Evolutionary conservation across 768 basidiomycete genomes (phyloP).

Genomic region (Tylopilus subfusipes): DNA sequence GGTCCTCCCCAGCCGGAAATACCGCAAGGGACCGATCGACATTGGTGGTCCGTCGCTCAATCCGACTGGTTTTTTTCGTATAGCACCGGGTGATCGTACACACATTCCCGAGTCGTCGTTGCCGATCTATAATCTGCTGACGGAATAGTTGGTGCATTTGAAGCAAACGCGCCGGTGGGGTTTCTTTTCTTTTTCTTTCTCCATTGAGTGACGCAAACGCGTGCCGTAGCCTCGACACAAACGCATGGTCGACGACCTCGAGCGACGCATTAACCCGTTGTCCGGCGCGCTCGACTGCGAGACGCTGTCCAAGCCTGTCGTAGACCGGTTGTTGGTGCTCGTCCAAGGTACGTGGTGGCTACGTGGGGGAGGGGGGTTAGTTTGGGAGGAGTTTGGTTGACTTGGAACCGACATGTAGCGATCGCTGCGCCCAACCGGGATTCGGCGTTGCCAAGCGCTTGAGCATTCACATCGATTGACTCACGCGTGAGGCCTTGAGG

Average conservation of each 20-base stretch:
- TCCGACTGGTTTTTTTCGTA: not conserved
- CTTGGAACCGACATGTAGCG: slow-evolving; percentile 42
- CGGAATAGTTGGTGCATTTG: slow-evolving; percentile 57
- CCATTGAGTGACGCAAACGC: not conserved
- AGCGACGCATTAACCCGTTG: slow-evolving; percentile 77
- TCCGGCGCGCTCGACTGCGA: slow-evolving; percentile 94
- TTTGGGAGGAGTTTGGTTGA: no score
- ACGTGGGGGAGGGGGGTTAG: no score
- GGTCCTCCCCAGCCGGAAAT: slow-evolving; percentile 50
- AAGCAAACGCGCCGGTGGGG: slow-evolving; percentile 73
- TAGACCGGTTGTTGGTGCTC: slow-evolving; percentile 69
- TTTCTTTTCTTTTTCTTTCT: slow-evolving; percentile 8
- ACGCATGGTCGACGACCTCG: slow-evolving; percentile 81
- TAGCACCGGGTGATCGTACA: slow-evolving; percentile 87
- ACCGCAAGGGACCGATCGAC: slow-evolving; percentile 44
- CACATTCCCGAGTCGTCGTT: slow-evolving; percentile 75
- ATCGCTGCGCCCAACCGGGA: slow-evolving; percentile 78
- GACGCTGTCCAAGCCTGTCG: slow-evolving; percentile 65
- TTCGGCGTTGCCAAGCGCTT: no score
- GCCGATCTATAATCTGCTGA: slow-evolving; percentile 66
- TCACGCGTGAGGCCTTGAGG: no score
- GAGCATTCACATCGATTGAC: slow-evolving; percentile 79
- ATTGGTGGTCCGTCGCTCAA: not conserved
- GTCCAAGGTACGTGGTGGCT: slow-evolving; percentile 62
- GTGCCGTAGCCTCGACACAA: slow-evolving; percentile 75